Evolutionary conservation across 2,329 filamentous ascomycete genomes (phyloP).

Genomic region (Colletotrichum trifolii): DNA sequence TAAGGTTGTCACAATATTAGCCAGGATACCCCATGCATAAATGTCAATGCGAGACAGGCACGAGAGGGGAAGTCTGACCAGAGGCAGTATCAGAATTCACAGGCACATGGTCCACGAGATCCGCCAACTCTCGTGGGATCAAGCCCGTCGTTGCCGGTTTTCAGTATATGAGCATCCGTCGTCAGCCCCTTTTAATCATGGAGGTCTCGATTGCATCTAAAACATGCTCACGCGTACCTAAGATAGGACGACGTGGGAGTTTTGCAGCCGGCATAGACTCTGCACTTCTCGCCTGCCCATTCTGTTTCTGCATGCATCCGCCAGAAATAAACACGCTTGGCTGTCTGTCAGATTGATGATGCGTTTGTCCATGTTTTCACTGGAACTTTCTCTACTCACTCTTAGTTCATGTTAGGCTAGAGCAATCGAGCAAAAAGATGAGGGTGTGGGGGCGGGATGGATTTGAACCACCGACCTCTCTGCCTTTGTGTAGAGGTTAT

Average conservation of each 20-base stretch:
- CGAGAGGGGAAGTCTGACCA: neutral
- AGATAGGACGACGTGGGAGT: conserved; percentile 9
- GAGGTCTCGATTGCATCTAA: conserved; percentile 17
- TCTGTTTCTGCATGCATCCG: no score
- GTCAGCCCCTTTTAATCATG: neutral
- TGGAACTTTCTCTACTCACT: no score
- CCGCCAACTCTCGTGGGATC: neutral
- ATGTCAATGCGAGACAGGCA: conserved; percentile 13
- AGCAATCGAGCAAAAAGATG: no score
- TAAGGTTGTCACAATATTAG: conserved; percentile 19
- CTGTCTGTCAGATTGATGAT: no score
- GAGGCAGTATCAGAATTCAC: neutral
- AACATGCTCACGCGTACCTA: conserved; percentile 21
- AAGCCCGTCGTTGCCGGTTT: conserved; percentile 25
- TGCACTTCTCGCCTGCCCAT: no score
- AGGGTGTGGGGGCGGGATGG: no score
- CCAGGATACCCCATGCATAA: neutral
- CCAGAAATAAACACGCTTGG: no score
- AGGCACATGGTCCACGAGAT: neutral
- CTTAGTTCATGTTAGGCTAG: no score
- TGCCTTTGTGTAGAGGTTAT: no score
- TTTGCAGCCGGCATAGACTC: no score
- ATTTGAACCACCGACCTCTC: no score
- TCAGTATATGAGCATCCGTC: conserved; percentile 18
- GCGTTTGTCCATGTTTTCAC: no score